Evolutionary conservation across 2,329 filamentous ascomycete species (phyloP).

Genomic region (Pseudogymnoascus sp.): DNA sequence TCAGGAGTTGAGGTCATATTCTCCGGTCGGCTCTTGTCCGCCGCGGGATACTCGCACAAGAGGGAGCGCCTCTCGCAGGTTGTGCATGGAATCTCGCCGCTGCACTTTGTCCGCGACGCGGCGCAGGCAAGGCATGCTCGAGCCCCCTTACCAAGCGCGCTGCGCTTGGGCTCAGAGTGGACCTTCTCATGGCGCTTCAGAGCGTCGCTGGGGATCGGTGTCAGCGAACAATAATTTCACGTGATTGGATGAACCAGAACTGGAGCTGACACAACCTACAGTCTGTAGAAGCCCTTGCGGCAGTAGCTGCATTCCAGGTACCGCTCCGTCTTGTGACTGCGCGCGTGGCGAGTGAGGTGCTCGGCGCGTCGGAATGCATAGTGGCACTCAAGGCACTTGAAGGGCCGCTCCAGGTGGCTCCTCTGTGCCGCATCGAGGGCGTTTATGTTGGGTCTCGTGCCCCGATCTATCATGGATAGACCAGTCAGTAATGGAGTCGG

Average conservation of each 20-base stretch:
- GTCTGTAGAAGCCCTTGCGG: conserved; percentile 20
- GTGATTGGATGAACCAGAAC: neutral
- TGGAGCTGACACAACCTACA: conserved; percentile 12
- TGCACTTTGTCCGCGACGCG: conserved; percentile 19
- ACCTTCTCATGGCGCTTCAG: conserved; percentile 20
- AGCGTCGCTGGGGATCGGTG: conserved; percentile 17
- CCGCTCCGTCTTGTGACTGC: conserved; percentile 19
- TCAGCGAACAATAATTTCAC: neutral
- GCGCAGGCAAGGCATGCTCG: conserved; percentile 21
- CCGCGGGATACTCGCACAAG: conserved; percentile 16
- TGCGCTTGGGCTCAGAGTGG: conserved; percentile 19
- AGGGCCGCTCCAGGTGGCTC: conserved; percentile 6
- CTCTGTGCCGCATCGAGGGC: conserved; percentile 1
- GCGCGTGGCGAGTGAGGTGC: conserved; percentile 20
- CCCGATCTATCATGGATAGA: neutral
- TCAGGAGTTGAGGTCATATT: neutral
- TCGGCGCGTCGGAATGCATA: conserved; percentile 19
- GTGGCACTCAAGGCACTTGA: conserved; percentile 17
- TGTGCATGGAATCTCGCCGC: conserved; percentile 15
- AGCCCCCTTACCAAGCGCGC: conserved; percentile 15
- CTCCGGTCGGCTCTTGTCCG: conserved; percentile 1
- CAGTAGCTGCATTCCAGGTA: conserved; percentile 19
- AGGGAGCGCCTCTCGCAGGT: conserved; percentile 17
- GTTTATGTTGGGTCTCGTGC: neutral
- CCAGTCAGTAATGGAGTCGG: neutral